phyloP scores from a whole-genome alignment of 1,284 basidiomycete genomes.

The Mycosarcoma maydis region DNA sequence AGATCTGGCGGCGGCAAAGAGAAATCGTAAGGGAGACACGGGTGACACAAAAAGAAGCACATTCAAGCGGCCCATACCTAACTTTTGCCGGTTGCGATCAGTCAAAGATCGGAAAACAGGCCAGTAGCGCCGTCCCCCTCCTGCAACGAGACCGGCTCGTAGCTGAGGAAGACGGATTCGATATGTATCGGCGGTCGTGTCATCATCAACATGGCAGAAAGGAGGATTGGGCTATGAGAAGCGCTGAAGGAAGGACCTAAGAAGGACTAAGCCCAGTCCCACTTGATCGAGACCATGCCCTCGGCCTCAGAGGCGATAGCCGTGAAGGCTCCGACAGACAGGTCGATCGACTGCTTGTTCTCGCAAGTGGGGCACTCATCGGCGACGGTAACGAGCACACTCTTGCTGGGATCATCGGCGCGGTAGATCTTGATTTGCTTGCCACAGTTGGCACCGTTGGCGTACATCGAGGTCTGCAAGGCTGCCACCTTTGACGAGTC shows the following conservation, averaged over 20 bases:
- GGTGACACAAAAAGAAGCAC: conserved; percentile 20
- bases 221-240: not conserved
- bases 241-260: not conserved
- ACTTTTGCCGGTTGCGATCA: too few species aligned
- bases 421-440: conserved; percentile 73
- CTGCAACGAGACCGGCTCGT: conserved; percentile 23
- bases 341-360: conserved; percentile 76
- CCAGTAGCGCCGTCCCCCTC: not conserved
- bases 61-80: too few species aligned
- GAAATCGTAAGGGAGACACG: not conserved
- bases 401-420: conserved; percentile 68
- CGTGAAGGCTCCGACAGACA: conserved; percentile 79
- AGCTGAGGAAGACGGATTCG: not conserved
- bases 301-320: conserved; percentile 72
- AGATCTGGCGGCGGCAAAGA: conserved; percentile 1
- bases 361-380: conserved; percentile 70
- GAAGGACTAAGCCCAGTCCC: conserved; percentile 37
- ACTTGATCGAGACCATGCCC: conserved; percentile 71
- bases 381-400: conserved; percentile 71
- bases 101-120: conserved; percentile 7
- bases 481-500: conserved; percentile 55
- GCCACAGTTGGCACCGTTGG: conserved; percentile 74
- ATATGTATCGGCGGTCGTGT: conserved; percentile 8
- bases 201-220: conserved; percentile 9
- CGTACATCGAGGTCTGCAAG: conserved; percentile 51